These are phyloP conservation scores for Linanthus parryae DNA, from an alignment of 148 eudicot genomes.

Conservation along the genomic window DNA sequence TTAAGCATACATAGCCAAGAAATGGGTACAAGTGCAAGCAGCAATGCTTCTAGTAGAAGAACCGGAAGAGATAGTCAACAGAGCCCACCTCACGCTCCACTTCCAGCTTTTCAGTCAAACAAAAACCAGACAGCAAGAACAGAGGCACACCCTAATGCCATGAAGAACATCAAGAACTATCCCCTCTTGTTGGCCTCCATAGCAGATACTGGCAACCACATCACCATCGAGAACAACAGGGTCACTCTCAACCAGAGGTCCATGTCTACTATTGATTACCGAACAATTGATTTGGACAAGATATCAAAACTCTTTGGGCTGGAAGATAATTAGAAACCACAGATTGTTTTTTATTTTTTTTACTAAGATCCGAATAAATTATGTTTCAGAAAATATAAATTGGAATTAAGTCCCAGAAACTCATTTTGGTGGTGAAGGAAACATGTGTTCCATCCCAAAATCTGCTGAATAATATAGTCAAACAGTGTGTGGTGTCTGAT, in stretches of 20 bases:
- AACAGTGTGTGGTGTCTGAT: neutral
- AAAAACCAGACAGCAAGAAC: slow-evolving; percentile 26
- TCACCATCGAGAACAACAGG: slow-evolving; percentile 17
- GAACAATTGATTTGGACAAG: slow-evolving; percentile 28
- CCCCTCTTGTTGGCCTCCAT: slow-evolving; percentile 36
- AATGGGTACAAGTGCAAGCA: slow-evolving; percentile 13
- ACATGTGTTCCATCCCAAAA: neutral
- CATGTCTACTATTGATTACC: slow-evolving; percentile 24
- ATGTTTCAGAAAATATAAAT: neutral
- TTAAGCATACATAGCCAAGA: slow-evolving; percentile 18
- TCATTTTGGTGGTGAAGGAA: neutral
- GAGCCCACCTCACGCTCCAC: slow-evolving; percentile 22
- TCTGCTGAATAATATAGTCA: neutral
- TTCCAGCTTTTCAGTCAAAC: slow-evolving; percentile 18
- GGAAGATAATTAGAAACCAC: slow-evolving; percentile 13
- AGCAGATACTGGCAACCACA: slow-evolving; percentile 21
- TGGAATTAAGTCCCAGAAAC: neutral
- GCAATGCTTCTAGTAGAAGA: slow-evolving; percentile 11
- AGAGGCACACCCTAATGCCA: slow-evolving; percentile 41
- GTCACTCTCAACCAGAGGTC: slow-evolving; percentile 22
- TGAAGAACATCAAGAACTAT: slow-evolving; percentile 40
- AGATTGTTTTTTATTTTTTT: neutral
- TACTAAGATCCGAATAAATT: neutral
- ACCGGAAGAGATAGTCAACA: neutral
- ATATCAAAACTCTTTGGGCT: slow-evolving; percentile 34